Percentiles rank a stretch among this genome's conserved stretches.
Conservation (phyloP, 345 rosid species). For the Corchorus capsularis region DNA sequence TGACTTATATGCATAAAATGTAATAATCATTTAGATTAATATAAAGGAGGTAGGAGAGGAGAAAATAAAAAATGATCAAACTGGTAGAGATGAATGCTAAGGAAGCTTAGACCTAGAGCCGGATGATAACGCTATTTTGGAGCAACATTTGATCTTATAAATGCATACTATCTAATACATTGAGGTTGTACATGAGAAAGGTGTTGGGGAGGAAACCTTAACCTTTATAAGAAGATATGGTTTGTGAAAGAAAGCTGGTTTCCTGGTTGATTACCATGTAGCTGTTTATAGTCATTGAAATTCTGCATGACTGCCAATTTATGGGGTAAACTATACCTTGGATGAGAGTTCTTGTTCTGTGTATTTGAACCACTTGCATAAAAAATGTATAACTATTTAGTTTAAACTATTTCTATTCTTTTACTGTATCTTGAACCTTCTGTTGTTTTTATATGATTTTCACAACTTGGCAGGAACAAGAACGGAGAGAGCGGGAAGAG, state of each 20-base stretch:
- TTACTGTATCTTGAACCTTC: not conserved
- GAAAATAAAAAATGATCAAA: not conserved
- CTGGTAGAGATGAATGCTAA: not conserved
- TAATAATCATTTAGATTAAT: no score
- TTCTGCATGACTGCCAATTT: no score
- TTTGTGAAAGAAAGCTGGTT: no score
- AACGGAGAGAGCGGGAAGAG: constrained; percentile 80
- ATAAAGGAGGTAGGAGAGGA: not conserved
- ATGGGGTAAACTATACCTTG: no score
- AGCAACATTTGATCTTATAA: no score
- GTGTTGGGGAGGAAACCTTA: no score
- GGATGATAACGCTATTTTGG: not conserved
- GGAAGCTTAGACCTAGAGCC: not conserved
- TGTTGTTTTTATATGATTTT: not conserved
- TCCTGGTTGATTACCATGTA: no score
- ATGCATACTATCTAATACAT: not conserved
- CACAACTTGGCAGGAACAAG: constrained; percentile 60
- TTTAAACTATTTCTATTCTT: not conserved
- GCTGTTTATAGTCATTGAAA: no score
- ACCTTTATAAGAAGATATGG: no score
- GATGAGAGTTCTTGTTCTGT: no score
- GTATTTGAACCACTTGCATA: not conserved
- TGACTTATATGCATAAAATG: no score
- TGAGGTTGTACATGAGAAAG: not conserved
- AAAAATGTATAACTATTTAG: not conserved